Base-by-base conservation (phyloP, 148 eudicot species). In the Cornus controversa region DNA sequence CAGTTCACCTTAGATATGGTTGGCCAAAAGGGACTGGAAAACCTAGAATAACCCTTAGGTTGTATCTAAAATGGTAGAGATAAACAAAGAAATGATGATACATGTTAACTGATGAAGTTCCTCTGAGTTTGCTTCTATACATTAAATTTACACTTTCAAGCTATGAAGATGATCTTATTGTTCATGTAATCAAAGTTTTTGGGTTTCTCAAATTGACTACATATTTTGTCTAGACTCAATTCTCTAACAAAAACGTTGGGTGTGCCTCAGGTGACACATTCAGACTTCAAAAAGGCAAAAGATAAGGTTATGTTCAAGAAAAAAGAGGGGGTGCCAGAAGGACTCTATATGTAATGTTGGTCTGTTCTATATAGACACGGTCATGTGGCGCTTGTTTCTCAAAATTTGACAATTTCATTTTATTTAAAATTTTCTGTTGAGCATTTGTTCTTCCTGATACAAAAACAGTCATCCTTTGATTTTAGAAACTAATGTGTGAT, bases 311-410 rank as follows among this genome's bases (percentile, higher is more conserved):
- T 92, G 97, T 91, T 85, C 85, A 91, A 91, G 90, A 92, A 92
- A 91, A 92, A 92, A 83, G 97, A 92, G 81, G 97, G 97, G 29
- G 93, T 91, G n/a, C 94, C 97, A 31, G 94, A 92, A 85, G 97
- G 97, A 50, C 92, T 92, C 2, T 92, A 92, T 71, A 90, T 92
- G 94, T 92, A 80, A 86, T 78, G 79, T 67, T 24, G n/a, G 50
- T 34, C 31, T 16, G 6, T 8, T 76, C n/a, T 18, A 15, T 20
- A 10, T 7, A 18, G 67, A 50, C 15, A 6, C 8, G 6, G 67
- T 54, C 11, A 0, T 23, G 72, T 47, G 0, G 16, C 14, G n/a
- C 16, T 31, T 73, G 25, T 27, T 42, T 15, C 25, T 45, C 8
- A 6, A 40, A 26, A 42, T 64, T 8, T 11, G 18, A 64, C 24